Conservation (phyloP, 139 green algal genomes). For the Penium margaritaceum region DNA sequence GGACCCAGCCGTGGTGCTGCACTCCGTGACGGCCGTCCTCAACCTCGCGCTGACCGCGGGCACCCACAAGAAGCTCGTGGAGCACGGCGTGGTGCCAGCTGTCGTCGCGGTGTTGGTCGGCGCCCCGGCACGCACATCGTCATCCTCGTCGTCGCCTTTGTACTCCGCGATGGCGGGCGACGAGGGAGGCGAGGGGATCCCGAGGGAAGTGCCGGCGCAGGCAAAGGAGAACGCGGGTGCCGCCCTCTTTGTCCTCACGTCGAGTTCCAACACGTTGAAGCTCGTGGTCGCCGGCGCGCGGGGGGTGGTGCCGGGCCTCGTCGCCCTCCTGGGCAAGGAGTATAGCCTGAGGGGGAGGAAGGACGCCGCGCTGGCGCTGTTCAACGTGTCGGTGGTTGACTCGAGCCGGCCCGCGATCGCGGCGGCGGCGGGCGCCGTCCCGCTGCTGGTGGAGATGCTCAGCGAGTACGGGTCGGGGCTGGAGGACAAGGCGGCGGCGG, state of each 20-base stretch:
- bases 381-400: conserved; percentile 35
- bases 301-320: neutral
- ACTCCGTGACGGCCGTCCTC: neutral
- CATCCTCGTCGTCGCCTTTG: conserved; percentile 20
- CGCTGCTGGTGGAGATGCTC: conserved; percentile 12
- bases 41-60: neutral
- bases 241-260: conserved; percentile 28
- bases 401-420: conserved; percentile 12
- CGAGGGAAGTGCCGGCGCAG: neutral
- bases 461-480: conserved; percentile 13
- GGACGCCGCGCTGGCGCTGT: conserved; percentile 26
- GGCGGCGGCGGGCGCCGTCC: conserved; percentile 18
- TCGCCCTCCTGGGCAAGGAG: neutral
- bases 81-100: neutral
- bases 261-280: conserved; percentile 32
- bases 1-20: too few species aligned
- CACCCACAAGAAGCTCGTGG: neutral
- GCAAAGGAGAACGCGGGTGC: conserved; percentile 21
- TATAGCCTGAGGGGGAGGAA: conserved; percentile 3
- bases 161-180: conserved; percentile 2
- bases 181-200: neutral
- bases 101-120: neutral
- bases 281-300: neutral
- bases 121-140: conserved; percentile 4
- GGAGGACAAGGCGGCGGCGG: conserved; percentile 39